These are phyloP conservation scores for Decorospora gaudefroyi DNA, from an alignment of 2,329 filamentous ascomycete species.

Conservation along the genomic window DNA sequence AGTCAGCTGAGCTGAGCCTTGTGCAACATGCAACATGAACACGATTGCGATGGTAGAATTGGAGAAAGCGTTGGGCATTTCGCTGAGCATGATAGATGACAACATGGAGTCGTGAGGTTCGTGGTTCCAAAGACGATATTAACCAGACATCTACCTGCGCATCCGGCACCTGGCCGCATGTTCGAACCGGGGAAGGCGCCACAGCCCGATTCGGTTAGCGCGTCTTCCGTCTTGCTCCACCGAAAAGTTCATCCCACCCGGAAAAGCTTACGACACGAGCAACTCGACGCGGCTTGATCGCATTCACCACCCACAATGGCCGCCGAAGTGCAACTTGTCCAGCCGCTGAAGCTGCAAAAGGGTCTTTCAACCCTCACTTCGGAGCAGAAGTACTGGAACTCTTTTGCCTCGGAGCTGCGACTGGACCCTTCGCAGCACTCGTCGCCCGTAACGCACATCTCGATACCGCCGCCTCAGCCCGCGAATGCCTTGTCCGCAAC, in stretches of 20 bases:
- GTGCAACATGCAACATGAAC: background rate
- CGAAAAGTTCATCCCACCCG: constrained; percentile 29
- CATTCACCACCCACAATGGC: constrained; percentile 64
- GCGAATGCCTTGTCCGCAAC: constrained; percentile 46
- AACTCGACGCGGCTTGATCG: constrained; percentile 20
- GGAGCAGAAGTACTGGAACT: constrained; percentile 95
- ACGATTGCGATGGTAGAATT: background rate
- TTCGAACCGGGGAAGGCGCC: constrained; percentile 13
- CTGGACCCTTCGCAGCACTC: constrained; percentile 84
- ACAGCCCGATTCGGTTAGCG: constrained; percentile 16
- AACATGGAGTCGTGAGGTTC: background rate
- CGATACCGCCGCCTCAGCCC: constrained; percentile 60
- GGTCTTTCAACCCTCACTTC: constrained; percentile 82
- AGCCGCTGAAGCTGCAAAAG: constrained; percentile 79
- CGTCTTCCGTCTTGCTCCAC: constrained; percentile 19
- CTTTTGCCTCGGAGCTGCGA: constrained; percentile 88
- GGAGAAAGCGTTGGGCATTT: too few relatives aligned
- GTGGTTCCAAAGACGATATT: constrained; percentile 2
- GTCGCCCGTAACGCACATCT: constrained; percentile 88
- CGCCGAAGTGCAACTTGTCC: constrained; percentile 78
- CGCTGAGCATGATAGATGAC: background rate
- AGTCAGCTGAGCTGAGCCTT: constrained; percentile 4
- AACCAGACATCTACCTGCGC: too few relatives aligned
- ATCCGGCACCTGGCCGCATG: constrained; percentile 12
- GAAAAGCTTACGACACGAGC: constrained; percentile 12